A percentile compares a stretch with the other conserved stretches of the same genome.
These are phyloP conservation scores for Boletus smithii DNA, from an alignment of 1,284 basidiomycete species.

Conservation along the genomic window DNA sequence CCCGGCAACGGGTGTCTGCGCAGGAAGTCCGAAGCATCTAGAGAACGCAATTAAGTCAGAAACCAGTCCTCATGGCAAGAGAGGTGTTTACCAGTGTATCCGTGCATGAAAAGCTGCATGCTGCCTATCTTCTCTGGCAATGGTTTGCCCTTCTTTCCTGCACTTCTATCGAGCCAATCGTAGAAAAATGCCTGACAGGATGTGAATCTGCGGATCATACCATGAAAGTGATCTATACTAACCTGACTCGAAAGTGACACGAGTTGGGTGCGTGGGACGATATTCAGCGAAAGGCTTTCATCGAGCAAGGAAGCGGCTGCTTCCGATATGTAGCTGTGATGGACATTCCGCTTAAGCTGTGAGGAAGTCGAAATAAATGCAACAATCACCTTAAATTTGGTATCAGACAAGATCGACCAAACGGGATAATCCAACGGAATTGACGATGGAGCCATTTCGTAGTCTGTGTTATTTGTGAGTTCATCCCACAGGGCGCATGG, in stretches of 20 bases:
- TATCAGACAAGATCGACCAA: constrained; percentile 80
- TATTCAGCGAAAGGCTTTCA: constrained; percentile 66
- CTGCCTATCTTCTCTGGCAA: constrained; percentile 86
- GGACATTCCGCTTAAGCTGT: constrained; percentile 1
- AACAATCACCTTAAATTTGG: constrained; percentile 71
- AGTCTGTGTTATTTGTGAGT: constrained; percentile 45
- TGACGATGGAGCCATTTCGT: constrained; percentile 90
- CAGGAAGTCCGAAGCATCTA: constrained; percentile 85
- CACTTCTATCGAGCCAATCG: constrained; percentile 81
- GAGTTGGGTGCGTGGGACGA: constrained; percentile 85
- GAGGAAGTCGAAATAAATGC: neutral
- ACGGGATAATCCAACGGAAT: constrained; percentile 82
- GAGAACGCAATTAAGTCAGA: neutral
- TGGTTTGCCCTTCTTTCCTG: constrained; percentile 73
- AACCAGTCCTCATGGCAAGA: neutral
- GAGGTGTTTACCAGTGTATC: constrained; percentile 61
- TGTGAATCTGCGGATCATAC: constrained; percentile 8
- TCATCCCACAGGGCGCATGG: neutral
- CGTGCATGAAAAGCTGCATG: constrained; percentile 85
- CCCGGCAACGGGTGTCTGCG: constrained; percentile 87
- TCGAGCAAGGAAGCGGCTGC: constrained; percentile 87
- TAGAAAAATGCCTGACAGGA: constrained; percentile 75
- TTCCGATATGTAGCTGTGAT: constrained; percentile 60
- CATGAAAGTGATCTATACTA: constrained; percentile 23
- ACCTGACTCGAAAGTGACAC: constrained; percentile 79